A percentile compares a stretch with the other conserved stretches of the same genome.
Evolutionary conservation across 257 asterid genomes (phyloP).

Genomic region (Solanum dulcamara): DNA sequence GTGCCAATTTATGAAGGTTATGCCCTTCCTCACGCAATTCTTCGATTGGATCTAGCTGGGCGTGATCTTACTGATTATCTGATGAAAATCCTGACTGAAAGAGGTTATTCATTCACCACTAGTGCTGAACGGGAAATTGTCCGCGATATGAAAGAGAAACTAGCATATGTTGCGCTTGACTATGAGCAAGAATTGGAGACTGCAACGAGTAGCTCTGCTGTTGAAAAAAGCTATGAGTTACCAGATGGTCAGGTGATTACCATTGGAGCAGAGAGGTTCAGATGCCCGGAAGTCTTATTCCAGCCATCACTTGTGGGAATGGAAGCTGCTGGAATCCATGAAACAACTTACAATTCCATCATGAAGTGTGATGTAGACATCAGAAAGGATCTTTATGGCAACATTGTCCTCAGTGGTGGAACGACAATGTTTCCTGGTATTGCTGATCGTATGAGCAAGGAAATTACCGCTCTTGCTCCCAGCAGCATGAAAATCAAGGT

Average conservation of each 20-base stretch:
- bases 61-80: constrained; percentile 25
- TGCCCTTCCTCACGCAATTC: constrained; percentile 28
- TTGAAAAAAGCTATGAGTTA: constrained; percentile 27
- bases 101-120: constrained; percentile 26
- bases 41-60: constrained; percentile 22
- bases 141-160: constrained; percentile 27
- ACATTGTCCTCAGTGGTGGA: constrained; percentile 23
- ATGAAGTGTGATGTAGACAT: constrained; percentile 28
- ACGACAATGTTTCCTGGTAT: constrained; percentile 31
- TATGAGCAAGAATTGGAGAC: constrained; percentile 26
- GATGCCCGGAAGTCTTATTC: constrained; percentile 31
- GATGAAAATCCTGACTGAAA: constrained; percentile 16
- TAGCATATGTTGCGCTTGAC: constrained; percentile 24
- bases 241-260: constrained; percentile 32
- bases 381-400: constrained; percentile 24
- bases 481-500: constrained; percentile 22
- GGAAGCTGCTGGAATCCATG: constrained; percentile 22
- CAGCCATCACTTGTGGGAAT: constrained; percentile 25
- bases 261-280: constrained; percentile 31
- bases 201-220: constrained; percentile 15
- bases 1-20: constrained; percentile 33
- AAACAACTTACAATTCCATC: constrained; percentile 15
- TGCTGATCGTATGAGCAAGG: constrained; percentile 30
- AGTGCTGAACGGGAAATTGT: constrained; percentile 32
- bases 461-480: constrained; percentile 21